Base-by-base conservation (phyloP, 2,329 filamentous ascomycete species). In the Aspergillus felis region DNA sequence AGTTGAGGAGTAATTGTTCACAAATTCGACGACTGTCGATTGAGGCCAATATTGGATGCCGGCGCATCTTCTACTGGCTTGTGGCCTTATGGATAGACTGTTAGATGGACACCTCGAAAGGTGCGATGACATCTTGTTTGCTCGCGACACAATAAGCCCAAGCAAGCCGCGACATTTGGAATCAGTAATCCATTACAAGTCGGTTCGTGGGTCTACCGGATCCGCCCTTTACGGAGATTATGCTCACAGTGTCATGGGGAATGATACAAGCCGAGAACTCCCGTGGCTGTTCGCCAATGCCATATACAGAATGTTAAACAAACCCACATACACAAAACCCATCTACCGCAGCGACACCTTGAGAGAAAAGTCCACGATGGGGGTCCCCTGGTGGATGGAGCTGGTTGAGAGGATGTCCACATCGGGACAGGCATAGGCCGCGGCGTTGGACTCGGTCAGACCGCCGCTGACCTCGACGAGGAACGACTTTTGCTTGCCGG, bases 371-470 rank as follows among this genome's bases (percentile, higher is more conserved):
- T 99, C 94, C 49, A 99, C 87, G 72, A 97, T 92, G 29, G 89
- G 86, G 3, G 95, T 91, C 2, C 94, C 93, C 78, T 99, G 94
- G 70, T 99, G 94, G 69, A 99, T 97, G 53, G 90, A 93, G 72
- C 92, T 97, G 47, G 93, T 97, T 47, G 92, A 97, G 66, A 97
- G 87, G 64, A 99, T 92, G 75, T 99, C 94, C 65, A 99, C 87
- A 76, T 97, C 92, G 82, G 76, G 70, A 69, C 79, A 83, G 9
- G 71, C 88, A 77, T 95, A 97, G 9, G 82, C 79, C 65, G 84
- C 84, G 5, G 95, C 91, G 73, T 97, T 99, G 54, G 89, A 86
- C 71, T 90, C 83, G 7, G 87, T 94, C 77, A 99, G 73, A 0
- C 94, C 94, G 1, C 94, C 94, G 61, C 91, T 96, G 20, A 97